Base-by-base conservation (phyloP, 257 asterid species). In the Nicotiana noctiflora region DNA sequence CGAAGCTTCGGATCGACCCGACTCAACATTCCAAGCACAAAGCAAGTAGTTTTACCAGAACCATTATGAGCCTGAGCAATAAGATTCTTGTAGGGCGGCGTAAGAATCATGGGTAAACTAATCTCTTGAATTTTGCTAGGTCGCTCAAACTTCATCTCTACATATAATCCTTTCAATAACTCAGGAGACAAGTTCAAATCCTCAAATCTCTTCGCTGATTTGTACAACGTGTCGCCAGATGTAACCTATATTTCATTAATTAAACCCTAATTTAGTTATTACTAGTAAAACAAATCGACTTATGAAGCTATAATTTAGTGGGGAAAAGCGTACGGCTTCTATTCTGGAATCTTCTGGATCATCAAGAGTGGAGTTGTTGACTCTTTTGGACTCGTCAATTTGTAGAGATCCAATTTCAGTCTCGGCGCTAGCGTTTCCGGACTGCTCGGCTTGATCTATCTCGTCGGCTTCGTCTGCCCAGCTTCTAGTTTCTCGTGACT, bases 21-120 rank as follows among this genome's bases (percentile, higher is more conserved):
- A 86, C 98, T 92, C 93, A 95, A 78, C 99, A 95, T 95, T 12
- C 99, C 99, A 61, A 95, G 97, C 67, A 92, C 97, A 72, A 95
- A 95, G 84, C 99, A 95, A 19, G 99, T 95, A 12, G 99, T 95
- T 92, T 95, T 95, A 68, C 99, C 97, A 14, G 97, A 93, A 6
- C 99, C 99, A 86, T 94, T 95, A 80, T 91, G 98, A 82, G 98
- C 99, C 87, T 94, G 99, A 84, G 98, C 99, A 32, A 95, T 92
- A 82, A 95, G 83, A 88, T 92, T 89, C 90, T 88, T 90, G 88
- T 88, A 49, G 0, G 99, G 99, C 19, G 97, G 97, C 67, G 94
- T 90, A 83, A 95, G 75, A 61, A 95, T 95, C 99, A 95, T 93
- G 25, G 99, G 99, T 89, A 95, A 89, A 87, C 97, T 93, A 8